A percentile compares a stretch with the other conserved stretches of the same genome.
phyloP scores from a whole-genome alignment of 371 early-diverging fungal species.

The Lichtheimia ornata region DNA sequence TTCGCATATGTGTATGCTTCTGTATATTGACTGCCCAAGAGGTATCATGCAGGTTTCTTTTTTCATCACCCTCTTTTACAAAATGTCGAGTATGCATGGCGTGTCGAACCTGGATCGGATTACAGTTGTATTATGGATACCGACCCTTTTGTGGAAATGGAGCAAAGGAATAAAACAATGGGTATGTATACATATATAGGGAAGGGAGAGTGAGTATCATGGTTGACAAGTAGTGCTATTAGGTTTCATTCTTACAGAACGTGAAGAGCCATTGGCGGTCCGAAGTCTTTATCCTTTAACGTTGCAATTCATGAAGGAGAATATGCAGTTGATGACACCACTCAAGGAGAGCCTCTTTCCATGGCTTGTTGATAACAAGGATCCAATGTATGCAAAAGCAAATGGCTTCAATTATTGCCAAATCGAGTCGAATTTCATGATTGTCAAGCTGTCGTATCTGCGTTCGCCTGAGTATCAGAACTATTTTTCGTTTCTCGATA shows the following conservation, averaged over 20 bases:
- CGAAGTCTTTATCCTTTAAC: constrained; percentile 80
- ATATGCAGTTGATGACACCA: constrained; percentile 29
- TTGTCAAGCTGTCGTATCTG: constrained; percentile 78
- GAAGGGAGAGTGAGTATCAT: too few species aligned
- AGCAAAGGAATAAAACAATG: constrained; percentile 67
- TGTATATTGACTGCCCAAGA: constrained; percentile 6
- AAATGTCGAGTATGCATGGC: constrained; percentile 91
- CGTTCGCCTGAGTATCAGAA: constrained; percentile 70
- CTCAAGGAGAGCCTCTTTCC: constrained; percentile 26
- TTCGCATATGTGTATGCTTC: neutral
- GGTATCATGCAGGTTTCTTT: constrained; percentile 88
- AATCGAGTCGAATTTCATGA: constrained; percentile 70
- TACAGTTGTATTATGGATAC: constrained; percentile 81
- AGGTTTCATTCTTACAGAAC: constrained; percentile 73
- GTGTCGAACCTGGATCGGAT: constrained; percentile 90
- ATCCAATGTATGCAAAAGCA: neutral
- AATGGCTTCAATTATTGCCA: constrained; percentile 68
- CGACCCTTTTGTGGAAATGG: constrained; percentile 87
- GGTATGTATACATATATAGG: too few species aligned
- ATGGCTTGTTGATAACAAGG: constrained; percentile 24
- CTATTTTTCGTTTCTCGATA: constrained; percentile 84
- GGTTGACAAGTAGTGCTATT: constrained; percentile 28
- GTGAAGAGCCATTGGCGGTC: constrained; percentile 79
- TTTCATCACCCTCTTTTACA: constrained; percentile 77
- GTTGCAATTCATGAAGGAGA: constrained; percentile 46